Evolutionary conservation across 305 asterid genomes (phyloP).

Genomic region (Fraxinus floribunda): DNA sequence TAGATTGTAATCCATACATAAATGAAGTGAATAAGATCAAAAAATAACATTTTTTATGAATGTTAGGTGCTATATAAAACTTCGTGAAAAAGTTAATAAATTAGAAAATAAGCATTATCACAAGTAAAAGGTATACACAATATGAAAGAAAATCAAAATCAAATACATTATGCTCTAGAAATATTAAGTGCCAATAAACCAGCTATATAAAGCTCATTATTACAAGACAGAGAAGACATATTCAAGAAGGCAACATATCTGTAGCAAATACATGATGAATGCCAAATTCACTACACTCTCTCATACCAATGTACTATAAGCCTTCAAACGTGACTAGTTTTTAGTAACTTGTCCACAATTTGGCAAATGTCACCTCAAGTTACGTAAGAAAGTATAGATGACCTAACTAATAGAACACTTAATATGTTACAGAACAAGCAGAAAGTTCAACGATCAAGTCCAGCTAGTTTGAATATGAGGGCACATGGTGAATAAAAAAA

Average conservation of each 20-base stretch:
- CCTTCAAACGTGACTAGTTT: neutral
- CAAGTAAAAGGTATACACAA: neutral
- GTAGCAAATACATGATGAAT: neutral
- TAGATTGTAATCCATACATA: slow-evolving; percentile 24
- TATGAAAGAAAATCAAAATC: neutral
- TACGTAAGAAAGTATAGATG: neutral
- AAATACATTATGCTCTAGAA: neutral
- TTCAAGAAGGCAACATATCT: neutral
- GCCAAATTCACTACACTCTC: neutral
- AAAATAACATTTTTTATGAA: slow-evolving; percentile 5
- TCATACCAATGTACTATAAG: neutral
- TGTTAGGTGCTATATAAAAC: neutral
- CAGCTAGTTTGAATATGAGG: neutral
- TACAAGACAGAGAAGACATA: neutral
- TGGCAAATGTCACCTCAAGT: neutral
- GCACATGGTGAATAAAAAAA: neutral
- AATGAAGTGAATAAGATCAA: slow-evolving; percentile 13
- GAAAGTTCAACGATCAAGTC: neutral
- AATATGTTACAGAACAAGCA: neutral
- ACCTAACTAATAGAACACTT: neutral
- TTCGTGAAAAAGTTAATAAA: neutral
- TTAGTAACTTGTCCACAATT: neutral
- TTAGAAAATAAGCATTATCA: neutral
- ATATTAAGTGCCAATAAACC: neutral
- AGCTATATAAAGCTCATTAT: neutral